Base-by-base conservation (phyloP, 768 basidiomycete species). In the Russula ochroleuca region DNA sequence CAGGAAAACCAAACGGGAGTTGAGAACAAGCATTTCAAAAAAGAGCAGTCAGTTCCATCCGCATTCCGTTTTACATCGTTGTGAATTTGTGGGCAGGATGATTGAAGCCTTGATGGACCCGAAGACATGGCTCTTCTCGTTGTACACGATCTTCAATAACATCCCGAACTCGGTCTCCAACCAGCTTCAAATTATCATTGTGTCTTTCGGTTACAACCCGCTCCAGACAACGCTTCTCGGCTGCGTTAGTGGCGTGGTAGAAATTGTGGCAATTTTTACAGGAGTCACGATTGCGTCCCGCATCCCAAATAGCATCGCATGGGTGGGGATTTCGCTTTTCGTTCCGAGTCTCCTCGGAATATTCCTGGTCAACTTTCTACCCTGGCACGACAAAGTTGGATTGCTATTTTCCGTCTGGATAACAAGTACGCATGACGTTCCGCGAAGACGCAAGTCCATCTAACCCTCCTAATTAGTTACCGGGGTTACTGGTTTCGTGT, bases 1-100 rank as follows among this genome's bases (percentile, higher is more conserved):
- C 66, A 85, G 83, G 81, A 77, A 73, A 90, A 90, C 65, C 88
- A 92, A 81, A 87, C 87, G 0, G 90, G 90, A 38, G 82, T 90
- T 10, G 90, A 91, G 73, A 91, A 89, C 70, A 92, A 92, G 69
- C 80, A 79, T 59, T 92, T 88, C 75, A 92, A 92, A 76, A 83
- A 78, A 57, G 86, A 89, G 43, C 90, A 92, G 88, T 89, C 60
- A 67, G 86, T 79, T 43, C 15, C 17, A 8, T 59, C 38, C 25
- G 47, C 33, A 14, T n/a, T 17, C 37, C 7, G 25, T n/a, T 31
- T 23, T 35, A 19, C 31, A 21, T 8, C 45, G 11, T 13, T 43
- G 41, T 45, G 23, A 47, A n/a, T 28, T 43, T 17, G 23, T 41
- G 28, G 15, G 23, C 38, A 88, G 87, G 72, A 80, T 90, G 78